Evolutionary conservation across 148 eudicot species (phyloP).

Genomic region (Persicaria maculosa): DNA sequence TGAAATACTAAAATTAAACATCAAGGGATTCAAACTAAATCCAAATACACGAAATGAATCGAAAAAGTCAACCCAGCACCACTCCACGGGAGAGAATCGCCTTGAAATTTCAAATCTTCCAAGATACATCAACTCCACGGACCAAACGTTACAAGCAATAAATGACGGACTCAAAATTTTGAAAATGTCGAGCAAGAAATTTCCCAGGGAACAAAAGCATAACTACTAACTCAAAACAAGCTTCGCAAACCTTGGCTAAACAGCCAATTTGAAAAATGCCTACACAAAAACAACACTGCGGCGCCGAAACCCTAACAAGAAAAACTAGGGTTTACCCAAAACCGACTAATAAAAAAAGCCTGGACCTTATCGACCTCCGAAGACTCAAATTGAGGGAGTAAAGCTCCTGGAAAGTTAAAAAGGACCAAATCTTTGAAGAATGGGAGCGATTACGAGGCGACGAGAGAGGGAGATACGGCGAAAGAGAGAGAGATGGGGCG

Average conservation of each 20-base stretch:
- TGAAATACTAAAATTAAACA: too few species aligned
- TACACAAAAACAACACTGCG: background rate
- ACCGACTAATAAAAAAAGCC: background rate
- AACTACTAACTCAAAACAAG: background rate
- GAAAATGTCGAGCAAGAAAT: too few species aligned
- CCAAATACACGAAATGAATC: too few species aligned
- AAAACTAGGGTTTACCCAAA: background rate
- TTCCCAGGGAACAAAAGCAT: background rate
- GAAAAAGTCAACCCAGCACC: too few species aligned
- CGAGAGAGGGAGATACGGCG: background rate
- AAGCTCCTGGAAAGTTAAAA: background rate
- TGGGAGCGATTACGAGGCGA: conserved; percentile 3
- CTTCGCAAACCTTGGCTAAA: background rate
- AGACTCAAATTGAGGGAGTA: background rate
- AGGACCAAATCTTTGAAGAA: background rate
- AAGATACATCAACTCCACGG: too few species aligned
- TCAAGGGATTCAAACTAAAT: too few species aligned
- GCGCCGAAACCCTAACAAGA: background rate
- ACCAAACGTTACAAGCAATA: too few species aligned
- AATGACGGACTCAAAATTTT: too few species aligned
- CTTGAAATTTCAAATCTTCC: too few species aligned
- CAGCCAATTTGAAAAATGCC: background rate
- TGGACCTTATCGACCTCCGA: background rate
- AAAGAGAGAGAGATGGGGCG: background rate
- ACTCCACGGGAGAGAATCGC: too few species aligned